Percentiles rank a stretch among this genome's conserved stretches.
Evolutionary conservation across 2,329 filamentous ascomycete species (phyloP).

Genomic region (Trematosphaeria pertusa): DNA sequence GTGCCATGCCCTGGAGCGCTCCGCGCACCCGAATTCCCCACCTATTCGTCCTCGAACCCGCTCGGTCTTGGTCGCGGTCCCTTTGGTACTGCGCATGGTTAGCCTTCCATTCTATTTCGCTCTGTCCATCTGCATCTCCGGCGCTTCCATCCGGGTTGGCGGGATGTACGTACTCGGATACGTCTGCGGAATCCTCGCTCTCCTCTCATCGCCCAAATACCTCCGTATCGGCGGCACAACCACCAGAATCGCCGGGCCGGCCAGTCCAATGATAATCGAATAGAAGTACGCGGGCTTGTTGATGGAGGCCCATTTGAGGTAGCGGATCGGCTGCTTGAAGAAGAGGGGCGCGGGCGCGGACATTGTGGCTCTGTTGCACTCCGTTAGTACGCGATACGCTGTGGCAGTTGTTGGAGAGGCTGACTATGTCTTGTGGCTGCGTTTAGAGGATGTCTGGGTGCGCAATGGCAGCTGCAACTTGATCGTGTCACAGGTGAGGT

Average conservation of each 20-base stretch:
- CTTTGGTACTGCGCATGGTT: constrained; percentile 51
- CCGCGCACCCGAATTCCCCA: not conserved
- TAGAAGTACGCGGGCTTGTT: constrained; percentile 93
- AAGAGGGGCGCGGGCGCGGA: constrained; percentile 67
- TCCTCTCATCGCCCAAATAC: constrained; percentile 72
- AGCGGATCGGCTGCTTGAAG: constrained; percentile 83
- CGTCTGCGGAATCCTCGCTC: constrained; percentile 77
- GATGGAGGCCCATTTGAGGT: constrained; percentile 86
- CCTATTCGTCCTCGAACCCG: constrained; percentile 54
- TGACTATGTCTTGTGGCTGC: too few species aligned
- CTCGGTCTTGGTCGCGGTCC: constrained; percentile 53
- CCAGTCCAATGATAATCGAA: constrained; percentile 75
- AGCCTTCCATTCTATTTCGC: constrained; percentile 7
- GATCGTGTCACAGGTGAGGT: not conserved
- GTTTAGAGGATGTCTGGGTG: constrained; percentile 11
- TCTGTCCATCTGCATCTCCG: too few species aligned
- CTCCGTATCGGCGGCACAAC: constrained; percentile 76
- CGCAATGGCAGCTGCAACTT: not conserved
- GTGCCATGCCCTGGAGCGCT: not conserved
- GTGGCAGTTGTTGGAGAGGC: too few species aligned
- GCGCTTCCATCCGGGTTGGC: not conserved
- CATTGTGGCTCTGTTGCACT: constrained; percentile 57
- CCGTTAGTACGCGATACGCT: not conserved
- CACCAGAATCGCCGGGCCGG: constrained; percentile 74
- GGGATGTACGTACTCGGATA: constrained; percentile 79